Percentiles rank a stretch among this genome's conserved stretches.
Evolutionary conservation across 352 stramenopile species (phyloP).

Genomic region (Pythium aphanidermatum): DNA sequence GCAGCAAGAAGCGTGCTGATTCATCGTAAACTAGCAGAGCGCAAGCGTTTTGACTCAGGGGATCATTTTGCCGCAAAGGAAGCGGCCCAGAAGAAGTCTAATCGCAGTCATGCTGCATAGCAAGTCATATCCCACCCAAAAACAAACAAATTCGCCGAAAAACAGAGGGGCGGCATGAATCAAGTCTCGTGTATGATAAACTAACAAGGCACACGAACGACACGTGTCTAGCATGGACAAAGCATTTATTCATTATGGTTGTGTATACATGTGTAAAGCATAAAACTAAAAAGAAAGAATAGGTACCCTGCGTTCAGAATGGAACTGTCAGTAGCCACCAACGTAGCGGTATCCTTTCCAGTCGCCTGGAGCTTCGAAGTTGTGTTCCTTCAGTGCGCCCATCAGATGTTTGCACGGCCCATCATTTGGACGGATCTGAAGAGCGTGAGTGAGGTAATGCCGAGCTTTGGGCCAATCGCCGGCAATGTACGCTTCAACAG

Average conservation of each 20-base stretch:
- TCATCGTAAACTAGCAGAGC: slow-evolving; percentile 57
- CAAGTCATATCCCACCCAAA: too few relatives aligned
- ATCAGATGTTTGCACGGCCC: slow-evolving; percentile 90
- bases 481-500: slow-evolving; percentile 68
- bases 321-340: slow-evolving; percentile 46
- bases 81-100: slow-evolving; percentile 16
- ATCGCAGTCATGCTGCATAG: too few relatives aligned
- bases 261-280: slow-evolving; percentile 7
- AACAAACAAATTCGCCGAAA: too few relatives aligned
- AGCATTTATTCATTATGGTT: too few relatives aligned
- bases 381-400: slow-evolving; percentile 78
- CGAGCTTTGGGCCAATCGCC: slow-evolving; percentile 69
- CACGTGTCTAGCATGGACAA: too few relatives aligned
- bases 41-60: slow-evolving; percentile 73
- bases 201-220: too few relatives aligned
- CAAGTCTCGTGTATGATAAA: too few relatives aligned
- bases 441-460: slow-evolving; percentile 66
- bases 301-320: too few relatives aligned
- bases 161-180: too few relatives aligned
- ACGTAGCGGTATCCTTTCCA: slow-evolving; percentile 91
- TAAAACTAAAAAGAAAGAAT: slow-evolving; percentile 9
- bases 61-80: slow-evolving; percentile 61
- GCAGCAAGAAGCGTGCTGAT: slow-evolving; percentile 56
- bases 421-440: slow-evolving; percentile 78
- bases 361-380: slow-evolving; percentile 82